Conservation (phyloP, 108 stramenopile species). For the Cyclotella sp. region DNA sequence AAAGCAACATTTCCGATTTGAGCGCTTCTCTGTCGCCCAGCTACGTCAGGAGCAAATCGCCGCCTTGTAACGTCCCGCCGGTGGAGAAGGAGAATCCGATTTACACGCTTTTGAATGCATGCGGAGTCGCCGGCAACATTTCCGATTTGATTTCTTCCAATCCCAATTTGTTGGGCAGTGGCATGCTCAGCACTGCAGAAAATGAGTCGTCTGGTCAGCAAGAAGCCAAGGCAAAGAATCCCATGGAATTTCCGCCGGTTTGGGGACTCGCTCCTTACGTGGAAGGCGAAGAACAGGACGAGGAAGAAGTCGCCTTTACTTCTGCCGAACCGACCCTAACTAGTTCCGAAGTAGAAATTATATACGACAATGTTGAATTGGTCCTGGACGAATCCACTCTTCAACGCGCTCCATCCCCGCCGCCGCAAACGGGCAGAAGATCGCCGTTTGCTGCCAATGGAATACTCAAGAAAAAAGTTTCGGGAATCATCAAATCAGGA, state of each 20-base stretch:
- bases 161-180: background rate
- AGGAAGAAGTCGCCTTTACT: background rate
- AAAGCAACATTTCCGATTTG: conserved; percentile 34
- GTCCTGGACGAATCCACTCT: conserved; percentile 29
- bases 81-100: conserved; percentile 1
- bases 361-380: conserved; percentile 45
- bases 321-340: too few relatives aligned
- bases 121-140: background rate
- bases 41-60: background rate
- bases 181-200: background rate
- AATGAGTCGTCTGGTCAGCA: background rate
- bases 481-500: conserved; percentile 12
- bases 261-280: conserved; percentile 35
- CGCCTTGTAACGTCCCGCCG: background rate
- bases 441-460: background rate
- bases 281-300: background rate
- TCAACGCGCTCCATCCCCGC: background rate
- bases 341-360: conserved; percentile 13
- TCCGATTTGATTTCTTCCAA: background rate
- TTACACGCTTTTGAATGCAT: conserved; percentile 6
- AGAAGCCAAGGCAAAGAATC: background rate
- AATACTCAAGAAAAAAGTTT: conserved; percentile 27
- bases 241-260: conserved; percentile 10
- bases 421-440: background rate
- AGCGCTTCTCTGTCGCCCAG: conserved; percentile 27